Base-by-base conservation (phyloP, 1,139 yeast species). In the Pichia sp. region DNA sequence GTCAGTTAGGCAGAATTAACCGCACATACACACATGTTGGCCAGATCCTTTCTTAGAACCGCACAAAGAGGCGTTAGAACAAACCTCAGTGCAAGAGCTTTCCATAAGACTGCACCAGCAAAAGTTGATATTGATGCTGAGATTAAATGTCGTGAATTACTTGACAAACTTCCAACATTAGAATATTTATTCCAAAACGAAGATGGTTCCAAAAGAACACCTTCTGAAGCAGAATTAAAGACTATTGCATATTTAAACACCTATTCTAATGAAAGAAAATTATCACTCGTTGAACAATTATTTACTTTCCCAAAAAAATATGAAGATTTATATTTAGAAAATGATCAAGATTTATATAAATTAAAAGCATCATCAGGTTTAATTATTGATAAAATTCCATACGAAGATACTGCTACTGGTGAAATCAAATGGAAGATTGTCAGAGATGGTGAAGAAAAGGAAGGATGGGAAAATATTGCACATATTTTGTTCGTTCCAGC, bases 381-480 rank as follows among this genome's bases (percentile, higher is more conserved):
- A 57, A 82, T 86, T 57, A 75, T 87, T 54, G 96, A 86, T 64
- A 86, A 86, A 67, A 78, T 86, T 51, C 95, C 96, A 43, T 85
- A 79, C 61, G 85, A 82, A 65, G 94, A 84, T 63, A 80, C 82
- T 40, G 69, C 76, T 35, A 81, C 87, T 20, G 95, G 95, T 32
- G 84, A 80, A 58, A 76, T 85, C 57, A 79, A 80, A 58, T 86
- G 95, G 95, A 78, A 80, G 59, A 69, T 86, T 51, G 80, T 87
- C 40, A 74, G 95, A 54, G 89, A 80, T 60, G 61, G 60, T 16
- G 77, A 82, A 48, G 80, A 78, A 57, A 80, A 80, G 62, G 95
- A 86, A 69, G 95, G 95, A 41, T 86, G 95, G 95, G 95, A 87
- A 62, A 71, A 72, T 54, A 73, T 74, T 48, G 70, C 87, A 50